phyloP scores from a whole-genome alignment of 768 basidiomycete genomes.

The Macrolepiota fuliginosa region DNA sequence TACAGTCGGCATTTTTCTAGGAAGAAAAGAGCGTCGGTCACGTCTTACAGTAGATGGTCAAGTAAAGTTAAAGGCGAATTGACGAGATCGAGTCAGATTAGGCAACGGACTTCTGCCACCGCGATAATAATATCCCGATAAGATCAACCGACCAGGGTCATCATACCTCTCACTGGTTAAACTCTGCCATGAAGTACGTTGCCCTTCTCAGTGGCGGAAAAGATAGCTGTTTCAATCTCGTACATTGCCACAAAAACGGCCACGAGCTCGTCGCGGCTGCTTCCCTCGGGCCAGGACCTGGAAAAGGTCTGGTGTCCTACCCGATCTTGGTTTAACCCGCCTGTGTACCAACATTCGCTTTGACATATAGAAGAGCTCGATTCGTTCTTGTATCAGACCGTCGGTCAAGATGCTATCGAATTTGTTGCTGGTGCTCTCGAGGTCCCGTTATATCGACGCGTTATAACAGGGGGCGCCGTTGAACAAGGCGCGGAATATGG shows the following conservation, averaged over 20 bases:
- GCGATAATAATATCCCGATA: constrained; percentile 13
- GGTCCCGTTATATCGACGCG: constrained; percentile 79
- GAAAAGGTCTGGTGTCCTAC: constrained; percentile 65
- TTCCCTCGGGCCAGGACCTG: constrained; percentile 78
- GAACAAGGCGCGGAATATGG: constrained; percentile 89
- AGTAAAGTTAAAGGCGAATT: constrained; percentile 5
- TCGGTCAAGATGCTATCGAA: constrained; percentile 92
- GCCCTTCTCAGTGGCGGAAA: constrained; percentile 96
- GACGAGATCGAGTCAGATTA: constrained; percentile 32
- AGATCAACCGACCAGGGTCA: constrained; percentile 12
- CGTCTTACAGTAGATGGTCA: neutral
- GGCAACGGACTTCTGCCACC: constrained; percentile 10
- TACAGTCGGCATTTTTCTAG: constrained; percentile 80
- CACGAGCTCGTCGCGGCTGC: constrained; percentile 89
- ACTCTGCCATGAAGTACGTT: constrained; percentile 77
- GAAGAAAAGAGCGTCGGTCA: neutral
- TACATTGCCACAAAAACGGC: constrained; percentile 83
- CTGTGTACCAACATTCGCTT: constrained; percentile 20
- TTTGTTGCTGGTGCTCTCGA: constrained; percentile 82
- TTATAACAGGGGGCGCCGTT: constrained; percentile 80
- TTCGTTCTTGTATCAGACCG: constrained; percentile 98
- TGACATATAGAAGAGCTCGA: constrained; percentile 87
- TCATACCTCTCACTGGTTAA: constrained; percentile 12
- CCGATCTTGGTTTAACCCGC: constrained; percentile 6
- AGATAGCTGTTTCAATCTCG: constrained; percentile 93